Conservation (phyloP, 2,329 filamentous ascomycete species). For the Leptoxyphium fumago region DNA sequence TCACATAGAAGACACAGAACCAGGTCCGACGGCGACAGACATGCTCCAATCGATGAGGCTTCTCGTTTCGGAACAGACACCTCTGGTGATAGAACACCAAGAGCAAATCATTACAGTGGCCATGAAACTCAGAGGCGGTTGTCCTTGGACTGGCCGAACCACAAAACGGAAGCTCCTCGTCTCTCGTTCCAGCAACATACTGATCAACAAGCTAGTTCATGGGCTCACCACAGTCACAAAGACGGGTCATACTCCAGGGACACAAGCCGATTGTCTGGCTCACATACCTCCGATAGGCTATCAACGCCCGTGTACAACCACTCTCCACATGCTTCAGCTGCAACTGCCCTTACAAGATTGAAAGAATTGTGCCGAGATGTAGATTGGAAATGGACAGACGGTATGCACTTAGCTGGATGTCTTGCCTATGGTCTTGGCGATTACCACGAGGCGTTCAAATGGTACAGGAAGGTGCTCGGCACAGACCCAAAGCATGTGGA, state of each 20-base stretch:
- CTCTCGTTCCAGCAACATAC: neutral
- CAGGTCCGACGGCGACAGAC: neutral
- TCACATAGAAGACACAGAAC: neutral
- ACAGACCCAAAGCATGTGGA: slow-evolving; percentile 62
- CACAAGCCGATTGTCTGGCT: slow-evolving; percentile 15
- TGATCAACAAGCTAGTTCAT: neutral
- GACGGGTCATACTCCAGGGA: slow-evolving; percentile 1
- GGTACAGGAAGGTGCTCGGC: slow-evolving; percentile 54
- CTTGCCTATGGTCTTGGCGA: slow-evolving; percentile 79
- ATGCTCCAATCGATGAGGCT: neutral
- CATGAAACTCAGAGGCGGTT: neutral
- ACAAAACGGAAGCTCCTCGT: neutral
- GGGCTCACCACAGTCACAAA: neutral
- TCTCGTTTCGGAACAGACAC: neutral
- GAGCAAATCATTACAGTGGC: neutral
- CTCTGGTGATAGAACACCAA: neutral
- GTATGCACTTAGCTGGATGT: slow-evolving; percentile 81
- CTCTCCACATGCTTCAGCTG: slow-evolving; percentile 37
- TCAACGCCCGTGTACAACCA: slow-evolving; percentile 20
- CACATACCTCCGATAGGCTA: slow-evolving; percentile 22
- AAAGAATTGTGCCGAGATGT: slow-evolving; percentile 64
- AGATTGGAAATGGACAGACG: slow-evolving; percentile 80
- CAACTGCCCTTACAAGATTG: slow-evolving; percentile 55
- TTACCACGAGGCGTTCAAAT: slow-evolving; percentile 61
- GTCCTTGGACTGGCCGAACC: neutral